phyloP scores from a whole-genome alignment of 192 early-diverging fungal genomes.

The Spinellus fusiger region DNA sequence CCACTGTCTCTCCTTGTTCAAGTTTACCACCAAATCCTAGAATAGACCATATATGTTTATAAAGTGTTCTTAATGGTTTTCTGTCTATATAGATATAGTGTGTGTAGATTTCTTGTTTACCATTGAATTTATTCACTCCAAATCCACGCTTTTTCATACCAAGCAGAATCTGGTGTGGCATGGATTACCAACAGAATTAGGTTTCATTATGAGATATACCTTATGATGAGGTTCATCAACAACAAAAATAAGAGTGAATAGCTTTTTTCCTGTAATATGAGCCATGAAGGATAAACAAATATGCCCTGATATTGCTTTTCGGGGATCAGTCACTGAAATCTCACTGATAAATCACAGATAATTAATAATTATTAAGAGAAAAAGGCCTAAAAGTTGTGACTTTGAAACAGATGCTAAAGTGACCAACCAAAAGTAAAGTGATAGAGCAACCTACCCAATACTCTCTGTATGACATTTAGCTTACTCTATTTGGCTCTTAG shows the following conservation, averaged over 20 bases:
- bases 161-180: slow-evolving; percentile 45
- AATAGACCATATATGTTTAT: background rate
- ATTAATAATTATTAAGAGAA: too few relatives aligned
- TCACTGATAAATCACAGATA: too few relatives aligned
- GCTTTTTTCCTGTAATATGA: slow-evolving; percentile 4
- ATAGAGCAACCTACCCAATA: too few relatives aligned
- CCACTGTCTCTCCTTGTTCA: slow-evolving; percentile 57
- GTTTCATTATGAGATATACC: background rate
- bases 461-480: too few relatives aligned
- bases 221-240: slow-evolving; percentile 16
- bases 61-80: background rate
- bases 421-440: too few relatives aligned
- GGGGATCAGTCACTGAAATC: too few relatives aligned
- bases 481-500: too few relatives aligned
- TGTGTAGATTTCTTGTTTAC: slow-evolving; percentile 12
- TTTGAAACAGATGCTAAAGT: too few relatives aligned
- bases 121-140: slow-evolving; percentile 61
- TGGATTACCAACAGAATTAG: background rate
- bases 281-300: background rate
- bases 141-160: slow-evolving; percentile 83
- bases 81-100: background rate
- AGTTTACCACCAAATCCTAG: slow-evolving; percentile 77
- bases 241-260: slow-evolving; percentile 12
- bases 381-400: too few relatives aligned
- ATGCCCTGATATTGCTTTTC: too few relatives aligned